Percentiles rank a stretch among this genome's conserved stretches.
Conservation (phyloP, 2,329 filamentous ascomycete species). For the Xylaria sp. region DNA sequence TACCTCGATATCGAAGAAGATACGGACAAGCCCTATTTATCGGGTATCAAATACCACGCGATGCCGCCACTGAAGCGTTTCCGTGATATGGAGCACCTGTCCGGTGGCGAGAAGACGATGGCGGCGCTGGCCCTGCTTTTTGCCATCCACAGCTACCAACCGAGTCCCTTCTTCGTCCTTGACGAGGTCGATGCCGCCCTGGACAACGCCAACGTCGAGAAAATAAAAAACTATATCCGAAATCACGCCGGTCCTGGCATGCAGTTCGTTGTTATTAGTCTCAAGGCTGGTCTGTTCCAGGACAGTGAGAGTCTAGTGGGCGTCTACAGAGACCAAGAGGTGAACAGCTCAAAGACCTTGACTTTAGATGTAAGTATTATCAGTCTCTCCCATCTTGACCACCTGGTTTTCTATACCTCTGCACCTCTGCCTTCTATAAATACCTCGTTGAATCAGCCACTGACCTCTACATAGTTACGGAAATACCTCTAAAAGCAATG, state of each 20-base stretch:
- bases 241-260: conserved; percentile 95
- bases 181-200: conserved; percentile 97
- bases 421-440: neutral
- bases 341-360: conserved; percentile 88
- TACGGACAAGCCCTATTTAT: conserved; percentile 93
- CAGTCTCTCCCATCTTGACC: neutral
- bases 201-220: conserved; percentile 96
- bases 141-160: conserved; percentile 95
- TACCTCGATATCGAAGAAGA: conserved; percentile 94
- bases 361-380: conserved; percentile 87
- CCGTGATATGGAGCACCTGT: conserved; percentile 98
- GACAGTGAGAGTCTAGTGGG: conserved; percentile 95
- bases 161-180: conserved; percentile 94
- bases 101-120: conserved; percentile 98
- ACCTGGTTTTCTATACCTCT: neutral
- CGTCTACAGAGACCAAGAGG: conserved; percentile 92
- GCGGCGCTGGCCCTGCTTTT: conserved; percentile 95
- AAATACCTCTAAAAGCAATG: conserved; percentile 30
- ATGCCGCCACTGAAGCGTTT: conserved; percentile 99
- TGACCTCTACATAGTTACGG: conserved; percentile 38
- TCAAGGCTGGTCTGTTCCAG: conserved; percentile 96
- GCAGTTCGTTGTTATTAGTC: conserved; percentile 98
- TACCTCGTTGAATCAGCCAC: conserved; percentile 2
- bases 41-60: conserved; percentile 96
- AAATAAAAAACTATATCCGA: conserved; percentile 94